Evolutionary conservation across 495 filamentous ascomycete species (phyloP), one percentile per base, ranked within the genome.

Genomic region (Aspergillus baeticus): DNA sequence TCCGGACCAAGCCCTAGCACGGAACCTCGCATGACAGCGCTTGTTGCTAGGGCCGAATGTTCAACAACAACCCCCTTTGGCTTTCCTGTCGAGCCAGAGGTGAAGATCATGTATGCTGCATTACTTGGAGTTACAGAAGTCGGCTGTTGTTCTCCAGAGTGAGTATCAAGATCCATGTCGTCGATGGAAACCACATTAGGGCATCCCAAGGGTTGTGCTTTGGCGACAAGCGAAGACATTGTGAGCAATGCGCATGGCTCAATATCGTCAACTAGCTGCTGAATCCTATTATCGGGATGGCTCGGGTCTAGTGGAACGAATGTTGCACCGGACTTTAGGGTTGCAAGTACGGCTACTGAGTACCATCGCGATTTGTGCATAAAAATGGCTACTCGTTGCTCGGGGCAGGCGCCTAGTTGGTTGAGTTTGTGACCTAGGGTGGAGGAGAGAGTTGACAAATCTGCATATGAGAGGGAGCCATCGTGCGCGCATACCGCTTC

Each of bases 371-470:
- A 51, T 33, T 57, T 57, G 15, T 26, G 13, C 35, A 57, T 42
- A 0, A 51, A 17, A 6, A 57, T 35, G 15, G 55, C 37, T 7
- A 57, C 55, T 10, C 37, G 21, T 82, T 42, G 74, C 77, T 35
- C 86, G 75, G 67, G 72, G 78, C 39, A 77, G 77, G 20, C 71
- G 73, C 20, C 73, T 70, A n/a, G 69, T 78, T 5, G 69, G 54
- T 75, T 5, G 67, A 67, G 14, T 74, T 85, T 56, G 64, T 78
- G 37, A 46, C 72, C 21, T 63, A 75, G 1, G 65, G 72, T 14
- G 72, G 76, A 43, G 3, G 55, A 41, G 2, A 42, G 14, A 2
- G 20, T 17, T 1, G 37, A 36, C n/a, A 57, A 46, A 18, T 37
- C 26, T 1, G 22, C 18, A 14, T 44, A 57, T 10, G 41, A 36